Evolutionary conservation across 2,329 filamentous ascomycete species (phyloP), one percentile per base, ranked within the genome.

Genomic region (Blumeriella jaapii): DNA sequence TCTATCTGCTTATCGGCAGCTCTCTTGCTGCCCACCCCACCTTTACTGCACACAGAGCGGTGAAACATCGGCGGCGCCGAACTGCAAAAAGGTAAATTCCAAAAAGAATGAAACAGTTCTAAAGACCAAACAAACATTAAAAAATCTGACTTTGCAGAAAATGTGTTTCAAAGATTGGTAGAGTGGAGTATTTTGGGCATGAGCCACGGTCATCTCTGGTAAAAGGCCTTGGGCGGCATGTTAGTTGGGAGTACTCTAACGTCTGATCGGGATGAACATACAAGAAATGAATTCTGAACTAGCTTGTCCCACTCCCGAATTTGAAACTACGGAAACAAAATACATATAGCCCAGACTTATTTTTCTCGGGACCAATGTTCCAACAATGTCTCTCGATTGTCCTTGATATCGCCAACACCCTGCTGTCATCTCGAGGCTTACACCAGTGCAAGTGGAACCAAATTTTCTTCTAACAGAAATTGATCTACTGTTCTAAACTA

Each of bases 171-270:
- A 68, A 68, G 63, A 68, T 68, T 67, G 42, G 48, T 39, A 50
- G 59, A 67, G 59, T 59, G 65, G 64, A 67, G 64, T 67, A 56
- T 61, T 50, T 53, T 67, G 63, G 64, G 64, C 64, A 55, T 52
- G 49, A 51, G 36, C 53, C 54, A 57, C 52, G 54, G 54, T 55
- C 53, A 57, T 56, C 53, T 56, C 54, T 56, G 54, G 53, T 56
- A 56, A 56, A 56, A 56, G 53, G 53, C 45, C 42, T 44, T 27
- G 19, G 31, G 13, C 13, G 19, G 15, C n/a, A 27, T 43, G 31
- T 43, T 45, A 44, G 40, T 44, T 6, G 12, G 11, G 11, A 16
- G 29, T 9, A 13, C 12, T 11, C n/a, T 15, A 25, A 23, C n/a
- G 3, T 10, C 12, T 15, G 30, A 20, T 24, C n/a, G 10, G 10